A percentile compares a stretch with the other conserved stretches of the same genome.
Conservation (phyloP, 163 green algal genomes). For the Smithsoniella earleae region DNA sequence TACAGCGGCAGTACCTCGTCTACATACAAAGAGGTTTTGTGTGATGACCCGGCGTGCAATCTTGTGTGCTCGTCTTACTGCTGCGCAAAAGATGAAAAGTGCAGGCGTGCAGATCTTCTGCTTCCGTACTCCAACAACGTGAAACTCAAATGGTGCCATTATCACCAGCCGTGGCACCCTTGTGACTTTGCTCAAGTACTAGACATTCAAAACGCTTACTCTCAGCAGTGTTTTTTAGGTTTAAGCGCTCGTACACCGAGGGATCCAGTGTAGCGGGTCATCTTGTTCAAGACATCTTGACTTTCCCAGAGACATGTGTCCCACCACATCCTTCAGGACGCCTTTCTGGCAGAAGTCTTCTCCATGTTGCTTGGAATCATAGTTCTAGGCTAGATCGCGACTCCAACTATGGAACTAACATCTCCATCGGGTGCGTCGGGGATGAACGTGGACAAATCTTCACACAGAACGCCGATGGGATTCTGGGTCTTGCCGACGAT, state of each 20-base stretch:
- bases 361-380: slow-evolving; percentile 13
- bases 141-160: not conserved
- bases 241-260: no score
- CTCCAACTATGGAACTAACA: no score
- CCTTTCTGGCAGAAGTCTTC: not conserved
- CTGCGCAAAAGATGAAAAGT: not conserved
- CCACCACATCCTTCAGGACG: not conserved
- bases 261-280: no score
- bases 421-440: slow-evolving; percentile 6
- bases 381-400: no score
- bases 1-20: not conserved
- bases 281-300: no score
- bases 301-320: no score
- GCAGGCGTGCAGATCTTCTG: not conserved
- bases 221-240: no score
- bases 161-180: no score
- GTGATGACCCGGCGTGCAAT: not conserved
- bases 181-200: no score
- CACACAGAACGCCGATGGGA: not conserved
- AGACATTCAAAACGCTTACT: no score
- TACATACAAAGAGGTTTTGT: not conserved
- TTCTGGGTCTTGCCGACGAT: slow-evolving; percentile 7
- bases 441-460: slow-evolving; percentile 1
- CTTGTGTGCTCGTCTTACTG: not conserved
- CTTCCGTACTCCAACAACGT: not conserved